Conservation (phyloP, 805 yeast genomes). For the Nakazawaea laoshanensis region DNA sequence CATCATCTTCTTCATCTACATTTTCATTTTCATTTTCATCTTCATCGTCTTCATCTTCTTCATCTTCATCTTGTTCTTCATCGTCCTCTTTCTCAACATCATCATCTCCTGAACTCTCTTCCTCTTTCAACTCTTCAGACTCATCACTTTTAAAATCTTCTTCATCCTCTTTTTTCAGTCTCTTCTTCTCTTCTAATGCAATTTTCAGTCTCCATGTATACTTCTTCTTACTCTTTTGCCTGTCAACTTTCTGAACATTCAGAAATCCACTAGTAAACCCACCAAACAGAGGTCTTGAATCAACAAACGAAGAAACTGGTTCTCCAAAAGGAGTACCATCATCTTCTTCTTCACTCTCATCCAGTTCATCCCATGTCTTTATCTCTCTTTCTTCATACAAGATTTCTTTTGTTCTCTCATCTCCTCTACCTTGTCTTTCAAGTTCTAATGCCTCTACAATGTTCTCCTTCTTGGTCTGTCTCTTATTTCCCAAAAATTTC, state of each 20-base stretch:
- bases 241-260: conserved; percentile 42
- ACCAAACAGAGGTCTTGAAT: conserved; percentile 63
- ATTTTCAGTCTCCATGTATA: conserved; percentile 70
- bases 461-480: conserved; percentile 57
- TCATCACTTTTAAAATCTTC: conserved; percentile 41
- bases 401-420: conserved; percentile 50
- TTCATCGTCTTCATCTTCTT: conserved; percentile 10
- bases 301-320: conserved; percentile 43
- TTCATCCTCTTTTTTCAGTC: conserved; percentile 44
- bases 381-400: conserved; percentile 63
- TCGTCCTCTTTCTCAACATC: conserved; percentile 20
- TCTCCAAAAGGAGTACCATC: conserved; percentile 13
- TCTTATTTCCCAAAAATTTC: conserved; percentile 70
- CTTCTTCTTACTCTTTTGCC: conserved; percentile 38
- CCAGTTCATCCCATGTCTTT: conserved; percentile 45
- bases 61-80: conserved; percentile 14
- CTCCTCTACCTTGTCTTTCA: conserved; percentile 66
- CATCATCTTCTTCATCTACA: conserved; percentile 20
- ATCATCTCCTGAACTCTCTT: conserved; percentile 10
- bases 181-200: conserved; percentile 36
- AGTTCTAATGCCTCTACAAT: conserved; percentile 67
- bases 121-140: conserved; percentile 19
- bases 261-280: conserved; percentile 68
- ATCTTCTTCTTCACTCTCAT: conserved; percentile 10
- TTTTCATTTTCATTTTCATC: conserved; percentile 13